Base-by-base conservation (phyloP, 2,329 filamentous ascomycete species). In the Fusarium caatingaense region DNA sequence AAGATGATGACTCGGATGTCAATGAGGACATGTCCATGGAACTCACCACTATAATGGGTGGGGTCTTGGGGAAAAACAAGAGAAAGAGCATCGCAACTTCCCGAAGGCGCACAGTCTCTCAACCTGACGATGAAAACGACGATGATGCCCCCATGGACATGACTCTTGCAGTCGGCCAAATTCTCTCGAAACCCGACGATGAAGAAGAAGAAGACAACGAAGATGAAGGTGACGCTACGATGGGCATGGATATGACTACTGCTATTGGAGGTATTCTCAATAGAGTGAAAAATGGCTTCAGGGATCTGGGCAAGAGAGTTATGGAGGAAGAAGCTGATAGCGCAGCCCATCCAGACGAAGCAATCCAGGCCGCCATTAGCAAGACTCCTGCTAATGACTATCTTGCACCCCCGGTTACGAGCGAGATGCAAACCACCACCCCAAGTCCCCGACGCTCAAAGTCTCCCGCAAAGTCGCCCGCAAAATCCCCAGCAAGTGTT, bases 1-100 rank as follows among this genome's bases (percentile, higher is more conserved):
- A 81, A 27, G 73, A 80, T 27, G 77, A 80, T 23, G 76, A 80
- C 30, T 77, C 79, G 3, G 77, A 81, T 18, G 81, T 81, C 5
- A 87, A 91, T 46, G 89, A 91, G 70, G 92, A 94, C 46, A 89
- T 93, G 84, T 92, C 92, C 0, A 94, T 94, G 91, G 92, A 94
- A 73, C 85, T 94, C 61, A 93, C 91, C 2, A 87, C 88, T 4
- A 88, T 89, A 32, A 85, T 91, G 68, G 89, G 89, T 1, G 84
- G 86, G 20, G 79, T 90, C 1, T 74, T 90, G 8, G 66, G 76
- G 8, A 72, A 76, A n/a, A 66, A 76, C 55, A 76, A 74, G 54
- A 69, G 72, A 12, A 73, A 76, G 56, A 75, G 69, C 28, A 56
- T 72, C 18, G 68, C 57, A 27, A 42, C 71, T 30, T 42, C 66